phyloP scores from a whole-genome alignment of 805 yeast genomes.

The Pichia kluyveri region DNA sequence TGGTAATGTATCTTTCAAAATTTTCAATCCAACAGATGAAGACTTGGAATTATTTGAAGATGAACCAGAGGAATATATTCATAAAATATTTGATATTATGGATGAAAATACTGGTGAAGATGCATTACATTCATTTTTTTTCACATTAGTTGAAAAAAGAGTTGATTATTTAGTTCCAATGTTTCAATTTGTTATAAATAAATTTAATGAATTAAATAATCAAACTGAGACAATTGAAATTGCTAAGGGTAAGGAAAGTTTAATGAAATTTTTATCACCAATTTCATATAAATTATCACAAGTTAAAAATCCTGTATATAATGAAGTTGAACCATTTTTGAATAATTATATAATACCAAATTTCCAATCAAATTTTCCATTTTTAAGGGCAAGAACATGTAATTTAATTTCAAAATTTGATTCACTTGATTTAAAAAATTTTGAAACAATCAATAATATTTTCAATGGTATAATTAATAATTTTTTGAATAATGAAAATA shows the following conservation, averaged over 20 bases:
- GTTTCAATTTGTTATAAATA: constrained; percentile 48
- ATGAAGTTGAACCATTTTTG: constrained; percentile 64
- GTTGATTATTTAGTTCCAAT: constrained; percentile 51
- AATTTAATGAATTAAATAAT: constrained; percentile 31
- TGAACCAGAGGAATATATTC: constrained; percentile 89
- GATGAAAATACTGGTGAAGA: constrained; percentile 58
- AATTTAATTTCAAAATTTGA: constrained; percentile 60
- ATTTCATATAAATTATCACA: constrained; percentile 50
- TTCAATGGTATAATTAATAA: constrained; percentile 39
- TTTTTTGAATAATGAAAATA: constrained; percentile 33
- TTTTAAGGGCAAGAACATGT: constrained; percentile 68
- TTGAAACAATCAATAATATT: constrained; percentile 27
- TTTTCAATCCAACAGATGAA: constrained; percentile 64
- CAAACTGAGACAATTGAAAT: constrained; percentile 34
- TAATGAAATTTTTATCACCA: constrained; percentile 69
- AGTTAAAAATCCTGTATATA: constrained; percentile 46
- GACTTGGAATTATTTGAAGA: constrained; percentile 70
- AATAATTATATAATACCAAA: constrained; percentile 61
- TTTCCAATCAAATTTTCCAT: constrained; percentile 50
- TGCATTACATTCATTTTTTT: constrained; percentile 69
- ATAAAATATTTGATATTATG: constrained; percentile 57
- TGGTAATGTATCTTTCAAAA: constrained; percentile 69
- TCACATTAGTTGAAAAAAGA: constrained; percentile 63
- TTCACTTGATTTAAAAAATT: constrained; percentile 41
- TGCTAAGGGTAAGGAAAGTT: constrained; percentile 69